Base-by-base conservation (phyloP, 73 alveolate genomes). In the Loxodes magnus region DNA sequence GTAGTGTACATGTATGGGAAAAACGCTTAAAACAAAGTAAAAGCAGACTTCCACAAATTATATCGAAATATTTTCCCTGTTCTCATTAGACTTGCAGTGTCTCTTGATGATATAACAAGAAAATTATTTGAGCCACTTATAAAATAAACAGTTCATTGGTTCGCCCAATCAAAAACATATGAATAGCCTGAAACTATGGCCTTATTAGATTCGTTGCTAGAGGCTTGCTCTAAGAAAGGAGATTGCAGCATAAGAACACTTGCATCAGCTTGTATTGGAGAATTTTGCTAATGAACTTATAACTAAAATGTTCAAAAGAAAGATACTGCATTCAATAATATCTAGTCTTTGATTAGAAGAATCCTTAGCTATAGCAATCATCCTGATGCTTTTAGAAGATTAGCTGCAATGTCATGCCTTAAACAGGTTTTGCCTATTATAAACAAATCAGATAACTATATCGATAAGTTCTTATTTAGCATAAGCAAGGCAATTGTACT, bases 91-190 rank as follows among this genome's bases (percentile, higher is more conserved):
- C 55, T 69, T 0, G 58, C 75, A 22, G 51, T 72, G 25, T 77
- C 64, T 57, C 65, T 68, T 19, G 97, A 87, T 42, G 66, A 71
- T 37, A 75, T 83, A 20, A 51, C 77, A 5, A 60, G 90, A 25
- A 36, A 65, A 56, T 71, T 85, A 12, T 87, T 74, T 59, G 88
- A 87, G 41, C 80, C 91, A 3, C 56, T 87, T 28, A 44, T 73
- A 26, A 65, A 71, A 41, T 82, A 87, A 67, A 61, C 83, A 51
- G 92, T 87, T 17, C 88, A 93, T 56, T 93, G 99, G 99, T 89
- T 93, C 74, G 92, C 98, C 7, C 77, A 74, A 42, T 69, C 92
- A 0, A 84, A 72, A 38, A 67, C 64, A 42, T 80, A 77, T 75
- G 97, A 87, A 23, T 72, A 77, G 4, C 89, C 88, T 35, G 96